Conservation (phyloP, 371 early-diverging fungal genomes). For the Rhizomucor pusillus region DNA sequence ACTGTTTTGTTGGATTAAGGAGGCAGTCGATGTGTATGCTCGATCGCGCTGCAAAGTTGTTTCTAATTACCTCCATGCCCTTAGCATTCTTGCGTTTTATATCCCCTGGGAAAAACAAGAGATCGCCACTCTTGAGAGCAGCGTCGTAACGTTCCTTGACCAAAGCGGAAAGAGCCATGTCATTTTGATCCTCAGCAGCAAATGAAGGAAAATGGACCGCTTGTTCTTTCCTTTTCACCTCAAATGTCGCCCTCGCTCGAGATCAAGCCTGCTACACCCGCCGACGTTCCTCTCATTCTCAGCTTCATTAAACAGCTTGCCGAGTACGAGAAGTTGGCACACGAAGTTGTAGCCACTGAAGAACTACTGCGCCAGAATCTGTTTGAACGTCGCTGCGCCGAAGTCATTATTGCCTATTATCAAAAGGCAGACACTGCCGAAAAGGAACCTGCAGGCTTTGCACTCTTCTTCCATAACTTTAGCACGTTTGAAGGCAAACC, state of each 20-base stretch:
- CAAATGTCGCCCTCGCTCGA: constrained; percentile 12
- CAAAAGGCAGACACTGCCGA: constrained; percentile 27
- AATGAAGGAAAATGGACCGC: neutral
- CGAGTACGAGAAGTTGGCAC: constrained; percentile 70
- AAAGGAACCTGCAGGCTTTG: constrained; percentile 66
- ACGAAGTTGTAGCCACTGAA: constrained; percentile 73
- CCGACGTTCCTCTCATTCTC: constrained; percentile 66
- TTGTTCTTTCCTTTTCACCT: neutral
- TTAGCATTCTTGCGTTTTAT: constrained; percentile 10
- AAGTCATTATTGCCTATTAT: constrained; percentile 63
- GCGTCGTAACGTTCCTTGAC: constrained; percentile 26
- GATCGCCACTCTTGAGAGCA: constrained; percentile 25
- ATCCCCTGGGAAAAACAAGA: constrained; percentile 27
- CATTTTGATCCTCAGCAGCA: neutral
- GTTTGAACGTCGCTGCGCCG: constrained; percentile 64
- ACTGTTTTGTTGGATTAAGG: too few relatives aligned
- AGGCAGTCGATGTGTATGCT: neutral
- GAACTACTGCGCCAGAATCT: constrained; percentile 56
- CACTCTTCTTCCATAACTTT: constrained; percentile 83
- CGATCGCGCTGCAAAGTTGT: neutral
- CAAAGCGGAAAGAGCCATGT: constrained; percentile 6
- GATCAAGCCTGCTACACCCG: constrained; percentile 56
- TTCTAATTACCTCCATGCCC: constrained; percentile 26
- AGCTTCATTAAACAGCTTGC: constrained; percentile 74
- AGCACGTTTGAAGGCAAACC: constrained; percentile 73